Conservation (phyloP, 164 flowering plant species). For the Houttuynia cordata region DNA sequence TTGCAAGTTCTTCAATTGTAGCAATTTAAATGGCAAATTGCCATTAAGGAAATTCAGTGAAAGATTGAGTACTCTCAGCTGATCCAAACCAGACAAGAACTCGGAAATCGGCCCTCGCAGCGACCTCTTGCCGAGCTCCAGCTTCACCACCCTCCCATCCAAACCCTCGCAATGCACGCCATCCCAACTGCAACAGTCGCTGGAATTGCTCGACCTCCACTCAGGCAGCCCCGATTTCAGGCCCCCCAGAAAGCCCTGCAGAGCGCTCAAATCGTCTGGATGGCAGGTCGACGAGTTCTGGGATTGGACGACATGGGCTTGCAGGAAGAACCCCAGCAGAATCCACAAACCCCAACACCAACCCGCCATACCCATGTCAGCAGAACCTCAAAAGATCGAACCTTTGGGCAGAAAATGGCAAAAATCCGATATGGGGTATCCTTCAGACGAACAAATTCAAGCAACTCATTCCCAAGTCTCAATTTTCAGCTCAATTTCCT, state of each 20-base stretch:
- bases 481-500: too few species aligned
- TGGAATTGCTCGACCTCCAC: constrained; percentile 3
- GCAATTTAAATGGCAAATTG: constrained; percentile 36
- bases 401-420: too few species aligned
- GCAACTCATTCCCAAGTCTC: too few species aligned
- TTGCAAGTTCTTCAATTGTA: constrained; percentile 39
- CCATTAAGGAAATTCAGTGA: constrained; percentile 49
- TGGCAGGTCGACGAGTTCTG: constrained; percentile 5
- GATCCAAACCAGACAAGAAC: constrained; percentile 39
- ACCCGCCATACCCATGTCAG: not conserved
- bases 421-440: too few species aligned
- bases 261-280: constrained; percentile 11
- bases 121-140: constrained; percentile 31
- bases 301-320: constrained; percentile 3
- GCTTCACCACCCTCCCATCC: constrained; percentile 23
- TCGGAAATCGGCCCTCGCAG: constrained; percentile 40
- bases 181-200: constrained; percentile 47
- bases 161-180: constrained; percentile 46
- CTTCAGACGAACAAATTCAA: too few species aligned
- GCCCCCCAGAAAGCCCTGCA: constrained; percentile 6
- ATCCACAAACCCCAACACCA: not conserved
- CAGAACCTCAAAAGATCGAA: not conserved
- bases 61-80: constrained; percentile 49
- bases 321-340: constrained; percentile 4
- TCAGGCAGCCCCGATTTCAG: constrained; percentile 4